Evolutionary conservation across 768 basidiomycete species (phyloP), one percentile per base, ranked within the genome.

Genomic region (Dioszegia crocea): DNA sequence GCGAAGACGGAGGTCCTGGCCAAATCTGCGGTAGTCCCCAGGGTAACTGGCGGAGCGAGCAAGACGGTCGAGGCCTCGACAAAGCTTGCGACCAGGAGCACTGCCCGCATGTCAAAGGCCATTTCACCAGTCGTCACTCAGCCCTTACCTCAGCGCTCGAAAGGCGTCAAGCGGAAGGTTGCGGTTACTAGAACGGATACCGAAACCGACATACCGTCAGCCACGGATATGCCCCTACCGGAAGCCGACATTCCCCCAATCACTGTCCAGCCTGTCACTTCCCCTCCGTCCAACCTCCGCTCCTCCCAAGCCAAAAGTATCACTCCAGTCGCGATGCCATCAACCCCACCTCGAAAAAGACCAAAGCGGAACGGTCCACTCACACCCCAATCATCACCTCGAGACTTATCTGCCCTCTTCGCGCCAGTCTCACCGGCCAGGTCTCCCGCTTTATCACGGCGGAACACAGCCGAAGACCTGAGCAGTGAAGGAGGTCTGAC

Each of bases 391-490:
- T 63, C 64, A 2, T 65, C 67, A 5, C 67, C 64, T 8, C 31
- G 59, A 24, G 62, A 62, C 21, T 57, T 63, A 8, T 57, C 62
- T 16, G 48, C 56, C 2, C 56, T 68, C 2, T 68, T 68, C 46
- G 59, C 60, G 3, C 57, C 61, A 26, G 64, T 68, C 9, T 48
- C 56, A 14, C 45, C 56, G 0, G 36, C 45, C 4, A 33, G 17
- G 3, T 57, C 43, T 31, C 24, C 54, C 5, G 49, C 21, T 27
- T 31, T 43, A n/a, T 6, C 30, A 39, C 27, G 41, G 19, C 23
- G 21, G 24, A n/a, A 27, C 26, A 30, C 39, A 31, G 30, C 23
- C 12, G n/a, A 27, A 14, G 27, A 31, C 30, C 2, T 24, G 51
- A 50, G 1, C 41, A 59, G 49, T 55, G 63, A 33, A 52, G 66